These are phyloP conservation scores for Chamaecyparis obtusa DNA, from an alignment of 75 land plant genomes.

Conservation along the genomic window DNA sequence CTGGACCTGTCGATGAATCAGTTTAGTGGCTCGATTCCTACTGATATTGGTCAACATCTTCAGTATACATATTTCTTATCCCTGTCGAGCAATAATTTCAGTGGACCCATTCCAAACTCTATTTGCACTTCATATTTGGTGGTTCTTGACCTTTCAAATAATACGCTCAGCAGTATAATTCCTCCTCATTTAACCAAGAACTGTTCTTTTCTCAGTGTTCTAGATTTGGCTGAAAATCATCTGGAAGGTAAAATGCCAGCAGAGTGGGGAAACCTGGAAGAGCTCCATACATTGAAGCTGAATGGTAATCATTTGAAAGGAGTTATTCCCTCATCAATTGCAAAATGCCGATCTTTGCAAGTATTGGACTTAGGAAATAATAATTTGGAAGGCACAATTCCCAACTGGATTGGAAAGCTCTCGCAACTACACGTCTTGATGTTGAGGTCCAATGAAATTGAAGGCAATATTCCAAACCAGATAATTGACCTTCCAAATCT, in stretches of 20 bases:
- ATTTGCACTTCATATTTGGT: not conserved
- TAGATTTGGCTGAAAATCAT: constrained; percentile 10
- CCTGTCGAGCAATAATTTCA: constrained; percentile 8
- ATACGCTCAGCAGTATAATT: not conserved
- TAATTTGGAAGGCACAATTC: not conserved
- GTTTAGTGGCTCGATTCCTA: not conserved
- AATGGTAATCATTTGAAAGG: not conserved
- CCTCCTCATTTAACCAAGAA: constrained; percentile 11
- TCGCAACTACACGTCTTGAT: not conserved
- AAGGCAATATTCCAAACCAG: not conserved
- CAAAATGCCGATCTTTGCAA: not conserved
- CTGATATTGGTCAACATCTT: not conserved
- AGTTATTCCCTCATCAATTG: not conserved
- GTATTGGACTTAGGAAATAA: not conserved
- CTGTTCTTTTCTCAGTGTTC: not conserved
- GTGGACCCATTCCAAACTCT: constrained; percentile 12
- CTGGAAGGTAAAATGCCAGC: constrained; percentile 19
- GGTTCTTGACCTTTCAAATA: not conserved
- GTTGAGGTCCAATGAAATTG: not conserved
- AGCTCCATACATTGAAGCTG: not conserved
- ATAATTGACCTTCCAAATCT: not conserved
- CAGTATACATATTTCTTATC: not conserved
- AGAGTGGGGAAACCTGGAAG: not conserved
- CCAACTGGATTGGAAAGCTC: not conserved
- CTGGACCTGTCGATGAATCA: not conserved